Percentiles rank a stretch among this genome's conserved stretches.
Evolutionary conservation across 1,284 basidiomycete genomes (phyloP).

Genomic region (Ustilago trichophora): DNA sequence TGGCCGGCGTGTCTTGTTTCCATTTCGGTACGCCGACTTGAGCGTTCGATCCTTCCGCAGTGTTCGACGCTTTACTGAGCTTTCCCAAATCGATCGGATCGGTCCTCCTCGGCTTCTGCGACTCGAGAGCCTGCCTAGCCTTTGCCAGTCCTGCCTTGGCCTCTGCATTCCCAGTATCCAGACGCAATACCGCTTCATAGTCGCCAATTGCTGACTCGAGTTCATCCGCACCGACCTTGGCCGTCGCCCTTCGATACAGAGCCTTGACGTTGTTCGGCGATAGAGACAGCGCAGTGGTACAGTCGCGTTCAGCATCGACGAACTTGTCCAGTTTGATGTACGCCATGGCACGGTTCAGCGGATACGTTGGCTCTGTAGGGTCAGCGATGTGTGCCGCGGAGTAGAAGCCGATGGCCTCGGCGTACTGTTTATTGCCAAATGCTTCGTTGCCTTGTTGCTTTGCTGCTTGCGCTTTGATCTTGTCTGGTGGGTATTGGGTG

Average conservation of each 20-base stretch:
- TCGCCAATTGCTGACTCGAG: conserved; percentile 7
- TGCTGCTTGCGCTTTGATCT: conserved; percentile 11
- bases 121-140: background rate
- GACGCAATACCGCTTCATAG: conserved; percentile 11
- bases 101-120: background rate
- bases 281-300: conserved; percentile 11
- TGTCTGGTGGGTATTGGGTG: conserved; percentile 8
- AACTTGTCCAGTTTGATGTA: conserved; percentile 40
- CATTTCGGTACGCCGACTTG: too few relatives aligned
- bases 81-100: conserved; percentile 14
- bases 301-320: conserved; percentile 35
- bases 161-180: conserved; percentile 23
- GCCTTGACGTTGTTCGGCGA: conserved; percentile 39
- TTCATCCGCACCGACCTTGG: conserved; percentile 11
- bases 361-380: conserved; percentile 32
- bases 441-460: conserved; percentile 34
- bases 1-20: background rate
- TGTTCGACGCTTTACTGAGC: background rate
- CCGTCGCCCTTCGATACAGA: conserved; percentile 26
- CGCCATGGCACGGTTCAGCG: conserved; percentile 41
- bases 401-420: conserved; percentile 28
- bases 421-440: conserved; percentile 25
- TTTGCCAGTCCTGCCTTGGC: conserved; percentile 19
- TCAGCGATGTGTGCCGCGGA: conserved; percentile 23
- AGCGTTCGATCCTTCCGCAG: too few relatives aligned